Conservation (phyloP, 306 rosid genomes). For the Datisca glomerata region DNA sequence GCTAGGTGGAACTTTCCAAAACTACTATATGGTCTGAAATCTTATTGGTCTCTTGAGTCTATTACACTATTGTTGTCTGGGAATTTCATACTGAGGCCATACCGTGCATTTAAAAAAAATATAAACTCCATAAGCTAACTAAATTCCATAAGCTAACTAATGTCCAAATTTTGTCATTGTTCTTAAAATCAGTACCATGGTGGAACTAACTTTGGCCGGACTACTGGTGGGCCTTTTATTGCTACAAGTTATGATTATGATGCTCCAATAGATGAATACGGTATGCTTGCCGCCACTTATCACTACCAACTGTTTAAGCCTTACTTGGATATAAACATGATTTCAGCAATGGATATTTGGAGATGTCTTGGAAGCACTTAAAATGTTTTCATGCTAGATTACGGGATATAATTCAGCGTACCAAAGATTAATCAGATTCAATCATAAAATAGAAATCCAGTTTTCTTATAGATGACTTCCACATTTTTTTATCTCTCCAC, state of each 20-base stretch:
- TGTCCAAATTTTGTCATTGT: conserved; percentile 10
- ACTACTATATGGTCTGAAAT: conserved; percentile 98
- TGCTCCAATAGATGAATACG: conserved; percentile 91
- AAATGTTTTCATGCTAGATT: not conserved
- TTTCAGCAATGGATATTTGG: not conserved
- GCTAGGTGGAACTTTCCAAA: conserved; percentile 86
- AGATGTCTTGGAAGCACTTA: not conserved
- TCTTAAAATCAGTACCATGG: conserved; percentile 80
- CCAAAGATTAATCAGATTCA: not conserved
- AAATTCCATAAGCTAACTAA: too few species aligned
- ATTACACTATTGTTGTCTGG: too few species aligned
- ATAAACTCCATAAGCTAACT: too few species aligned
- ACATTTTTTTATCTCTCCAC: conserved; percentile 16
- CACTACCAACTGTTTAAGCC: too few species aligned
- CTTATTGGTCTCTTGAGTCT: too few species aligned
- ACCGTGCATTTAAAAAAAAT: too few species aligned
- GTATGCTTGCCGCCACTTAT: conserved; percentile 35
- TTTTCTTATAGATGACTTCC: too few species aligned
- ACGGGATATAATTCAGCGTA: not conserved
- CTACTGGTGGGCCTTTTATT: conserved; percentile 76
- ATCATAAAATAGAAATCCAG: too few species aligned
- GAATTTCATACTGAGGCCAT: too few species aligned
- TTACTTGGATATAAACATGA: not conserved
- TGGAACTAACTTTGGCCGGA: conserved; percentile 82
- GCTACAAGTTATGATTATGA: conserved; percentile 90